Percentiles rank a stretch among this genome's conserved stretches.
Evolutionary conservation across 2,329 filamentous ascomycete species (phyloP).

Genomic region (Coniella lustricola): DNA sequence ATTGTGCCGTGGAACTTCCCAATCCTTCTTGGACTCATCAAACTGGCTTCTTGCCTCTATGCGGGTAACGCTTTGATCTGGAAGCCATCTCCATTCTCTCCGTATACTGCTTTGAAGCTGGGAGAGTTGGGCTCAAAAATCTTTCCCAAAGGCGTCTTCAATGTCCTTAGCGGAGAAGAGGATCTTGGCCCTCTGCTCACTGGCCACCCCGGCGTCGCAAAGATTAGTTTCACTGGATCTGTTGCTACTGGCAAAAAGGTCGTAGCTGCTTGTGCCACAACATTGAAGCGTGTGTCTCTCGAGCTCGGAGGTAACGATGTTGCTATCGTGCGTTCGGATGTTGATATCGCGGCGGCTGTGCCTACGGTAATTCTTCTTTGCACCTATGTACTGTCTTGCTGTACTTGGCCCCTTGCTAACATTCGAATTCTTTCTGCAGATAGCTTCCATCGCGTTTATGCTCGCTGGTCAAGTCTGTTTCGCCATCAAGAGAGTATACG

Average conservation of each 20-base stretch:
- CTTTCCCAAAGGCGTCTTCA: constrained; percentile 79
- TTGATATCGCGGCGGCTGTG: constrained; percentile 73
- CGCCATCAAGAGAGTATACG: constrained; percentile 46
- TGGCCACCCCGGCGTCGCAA: constrained; percentile 64
- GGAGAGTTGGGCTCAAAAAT: constrained; percentile 70
- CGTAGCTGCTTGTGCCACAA: constrained; percentile 63
- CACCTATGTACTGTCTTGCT: too few relatives aligned
- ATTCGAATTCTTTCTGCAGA: too few relatives aligned
- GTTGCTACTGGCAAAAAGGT: constrained; percentile 79
- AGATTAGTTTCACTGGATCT: constrained; percentile 86
- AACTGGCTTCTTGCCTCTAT: constrained; percentile 76
- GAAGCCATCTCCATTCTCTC: constrained; percentile 83
- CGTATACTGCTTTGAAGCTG: constrained; percentile 69
- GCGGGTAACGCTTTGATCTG: constrained; percentile 89
- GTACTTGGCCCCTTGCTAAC: too few relatives aligned
- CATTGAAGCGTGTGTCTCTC: constrained; percentile 89
- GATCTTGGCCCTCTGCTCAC: constrained; percentile 71
- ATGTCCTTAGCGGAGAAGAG: constrained; percentile 75
- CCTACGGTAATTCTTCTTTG: too few relatives aligned
- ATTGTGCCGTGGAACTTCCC: constrained; percentile 93
- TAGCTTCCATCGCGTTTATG: constrained; percentile 46
- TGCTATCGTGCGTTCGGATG: constrained; percentile 72
- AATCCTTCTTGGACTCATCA: constrained; percentile 86
- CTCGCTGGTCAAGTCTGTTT: constrained; percentile 53
- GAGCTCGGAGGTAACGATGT: constrained; percentile 86